phyloP scores from a whole-genome alignment of 176 grass and related monocot species.

The Paspalum notatum region DNA sequence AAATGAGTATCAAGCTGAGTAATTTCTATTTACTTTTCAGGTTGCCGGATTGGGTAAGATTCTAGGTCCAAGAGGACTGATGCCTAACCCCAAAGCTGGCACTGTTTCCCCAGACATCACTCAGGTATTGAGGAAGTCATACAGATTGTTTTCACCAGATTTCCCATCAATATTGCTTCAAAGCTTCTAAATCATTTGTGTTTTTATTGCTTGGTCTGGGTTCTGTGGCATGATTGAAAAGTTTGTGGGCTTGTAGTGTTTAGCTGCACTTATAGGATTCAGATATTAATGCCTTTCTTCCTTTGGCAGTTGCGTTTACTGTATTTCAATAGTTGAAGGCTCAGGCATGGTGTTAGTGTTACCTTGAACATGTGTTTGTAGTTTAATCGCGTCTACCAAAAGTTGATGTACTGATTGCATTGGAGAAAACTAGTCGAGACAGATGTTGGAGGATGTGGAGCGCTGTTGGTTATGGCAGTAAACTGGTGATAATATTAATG shows the following conservation, averaged over 20 bases:
- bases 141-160: slow-evolving; percentile 2
- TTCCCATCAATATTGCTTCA: slow-evolving; percentile 25
- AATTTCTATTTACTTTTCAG: slow-evolving; percentile 51
- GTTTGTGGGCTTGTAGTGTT: neutral
- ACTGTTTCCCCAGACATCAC: slow-evolving; percentile 91
- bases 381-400: neutral
- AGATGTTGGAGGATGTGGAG: slow-evolving; percentile 4
- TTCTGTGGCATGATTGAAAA: neutral
- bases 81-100: slow-evolving; percentile 99
- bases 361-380: neutral
- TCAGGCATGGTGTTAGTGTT: neutral
- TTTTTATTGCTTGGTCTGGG: slow-evolving; percentile 21
- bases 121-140: slow-evolving; percentile 60
- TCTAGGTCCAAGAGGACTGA: slow-evolving; percentile 99
- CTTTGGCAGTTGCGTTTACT: slow-evolving; percentile 17
- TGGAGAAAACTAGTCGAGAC: slow-evolving; percentile 1
- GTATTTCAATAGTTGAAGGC: neutral
- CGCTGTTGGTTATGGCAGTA: neutral
- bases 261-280: slow-evolving; percentile 14
- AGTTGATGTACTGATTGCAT: slow-evolving; percentile 1
- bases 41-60: slow-evolving; percentile 90
- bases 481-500: neutral
- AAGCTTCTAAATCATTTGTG: slow-evolving; percentile 37
- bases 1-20: slow-evolving; percentile 28
- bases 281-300: slow-evolving; percentile 17